Conservation (phyloP, 2,329 filamentous ascomycete species). For the Venturia aucupariae region DNA sequence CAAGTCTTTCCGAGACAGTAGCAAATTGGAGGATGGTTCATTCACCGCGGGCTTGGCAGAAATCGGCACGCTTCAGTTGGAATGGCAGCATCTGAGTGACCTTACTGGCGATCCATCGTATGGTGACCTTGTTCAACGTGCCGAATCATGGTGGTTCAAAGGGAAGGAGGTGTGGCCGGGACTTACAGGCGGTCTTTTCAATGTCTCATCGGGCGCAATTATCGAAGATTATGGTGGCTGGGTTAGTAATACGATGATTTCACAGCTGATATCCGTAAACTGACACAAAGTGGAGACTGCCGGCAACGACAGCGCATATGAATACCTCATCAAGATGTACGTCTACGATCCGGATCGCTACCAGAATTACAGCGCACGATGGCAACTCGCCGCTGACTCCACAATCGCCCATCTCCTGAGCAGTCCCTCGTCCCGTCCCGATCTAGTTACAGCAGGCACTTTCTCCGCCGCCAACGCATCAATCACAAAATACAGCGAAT, state of each 20-base stretch:
- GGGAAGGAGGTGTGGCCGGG: constrained; percentile 22
- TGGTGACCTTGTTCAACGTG: constrained; percentile 55
- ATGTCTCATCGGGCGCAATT: constrained; percentile 21
- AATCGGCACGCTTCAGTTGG: constrained; percentile 67
- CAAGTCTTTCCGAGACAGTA: constrained; percentile 37
- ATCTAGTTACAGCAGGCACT: constrained; percentile 49
- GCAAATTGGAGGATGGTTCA: constrained; percentile 31
- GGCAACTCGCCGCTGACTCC: constrained; percentile 66
- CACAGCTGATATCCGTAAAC: not conserved
- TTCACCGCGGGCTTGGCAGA: constrained; percentile 52
- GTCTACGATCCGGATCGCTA: constrained; percentile 64
- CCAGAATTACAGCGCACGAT: constrained; percentile 49
- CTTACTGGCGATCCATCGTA: constrained; percentile 61
- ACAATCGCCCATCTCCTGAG: constrained; percentile 27
- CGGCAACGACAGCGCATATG: constrained; percentile 64
- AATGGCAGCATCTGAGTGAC: constrained; percentile 55
- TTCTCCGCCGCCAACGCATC: constrained; percentile 18
- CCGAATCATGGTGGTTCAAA: constrained; percentile 41
- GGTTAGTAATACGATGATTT: constrained; percentile 14
- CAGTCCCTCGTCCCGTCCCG: constrained; percentile 19
- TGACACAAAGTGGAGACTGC: constrained; percentile 11
- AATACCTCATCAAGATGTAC: constrained; percentile 88
- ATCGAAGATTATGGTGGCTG: constrained; percentile 23
- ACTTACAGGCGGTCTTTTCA: constrained; percentile 23
- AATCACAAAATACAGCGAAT: constrained; percentile 27